phyloP scores from a whole-genome alignment of 1,284 basidiomycete genomes.

The Sphaerobolus stellatus region DNA sequence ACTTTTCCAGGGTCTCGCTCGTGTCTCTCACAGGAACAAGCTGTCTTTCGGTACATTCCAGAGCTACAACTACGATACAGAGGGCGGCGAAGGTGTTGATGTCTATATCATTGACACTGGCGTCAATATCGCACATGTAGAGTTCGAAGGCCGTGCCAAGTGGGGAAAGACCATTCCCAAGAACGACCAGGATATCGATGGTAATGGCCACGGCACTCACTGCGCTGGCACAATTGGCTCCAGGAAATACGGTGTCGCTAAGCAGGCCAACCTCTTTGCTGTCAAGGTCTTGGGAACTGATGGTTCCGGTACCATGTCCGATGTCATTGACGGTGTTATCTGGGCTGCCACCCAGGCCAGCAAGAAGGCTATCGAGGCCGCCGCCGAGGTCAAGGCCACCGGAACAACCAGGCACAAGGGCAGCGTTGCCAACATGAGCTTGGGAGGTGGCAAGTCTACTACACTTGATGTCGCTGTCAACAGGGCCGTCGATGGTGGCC shows the following conservation, averaged over 20 bases:
- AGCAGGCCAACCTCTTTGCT: conserved; percentile 88
- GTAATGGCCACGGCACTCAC: conserved; percentile 75
- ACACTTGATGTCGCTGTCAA: conserved; percentile 87
- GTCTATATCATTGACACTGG: conserved; percentile 85
- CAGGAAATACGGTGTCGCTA: conserved; percentile 88
- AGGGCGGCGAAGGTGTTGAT: conserved; percentile 89
- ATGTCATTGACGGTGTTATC: conserved; percentile 85
- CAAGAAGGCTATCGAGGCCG: conserved; percentile 55
- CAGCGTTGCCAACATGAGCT: conserved; percentile 97
- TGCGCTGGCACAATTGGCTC: conserved; percentile 85
- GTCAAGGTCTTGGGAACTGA: conserved; percentile 97
- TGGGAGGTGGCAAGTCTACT: conserved; percentile 93
- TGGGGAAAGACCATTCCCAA: conserved; percentile 85
- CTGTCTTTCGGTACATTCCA: conserved; percentile 86
- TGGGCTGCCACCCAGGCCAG: conserved; percentile 77
- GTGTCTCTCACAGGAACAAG: conserved; percentile 84
- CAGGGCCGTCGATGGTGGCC: conserved; percentile 76
- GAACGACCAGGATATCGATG: conserved; percentile 77
- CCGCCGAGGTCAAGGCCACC: conserved; percentile 60
- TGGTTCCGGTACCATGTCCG: conserved; percentile 94
- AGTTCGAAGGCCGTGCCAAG: conserved; percentile 83
- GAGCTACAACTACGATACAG: conserved; percentile 75
- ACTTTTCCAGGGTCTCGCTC: conserved; percentile 80
- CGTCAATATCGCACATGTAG: conserved; percentile 83
- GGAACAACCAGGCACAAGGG: conserved; percentile 84